Base-by-base conservation (phyloP, 345 rosid species). In the Clausena lansium region DNA sequence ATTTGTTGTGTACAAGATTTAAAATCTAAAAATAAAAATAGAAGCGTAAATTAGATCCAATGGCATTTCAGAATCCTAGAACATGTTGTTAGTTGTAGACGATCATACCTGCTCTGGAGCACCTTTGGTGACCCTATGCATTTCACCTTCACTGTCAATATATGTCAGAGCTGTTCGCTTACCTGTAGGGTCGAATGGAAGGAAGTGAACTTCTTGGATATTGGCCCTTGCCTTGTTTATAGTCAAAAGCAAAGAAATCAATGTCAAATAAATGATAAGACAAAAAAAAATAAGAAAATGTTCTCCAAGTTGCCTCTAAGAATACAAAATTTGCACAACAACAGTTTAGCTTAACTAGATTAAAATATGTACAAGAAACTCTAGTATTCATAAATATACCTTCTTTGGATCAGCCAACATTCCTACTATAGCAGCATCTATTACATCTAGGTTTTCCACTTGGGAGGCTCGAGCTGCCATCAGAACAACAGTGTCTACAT, bases 91-190 rank as follows among this genome's bases (percentile, higher is more conserved):
- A 57, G 52, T 17, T 68, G 24, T 64, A 54, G 45, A 77, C 30
- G 24, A 70, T 11, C 39, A 36, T 80, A 88, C 92, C 90, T 87
- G 92, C 69, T 88, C 89, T 14, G 91, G 94, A 19, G 91, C 92
- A 61, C 94, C 94, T 87, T 90, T 88, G 82, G 91, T 84, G 73
- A 90, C 91, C n/a, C 91, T 78, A 79, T 88, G 88, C 94, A 85
- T 84, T 87, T 82, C 84, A 4, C 89, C 89, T 55, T 79, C 84
- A n/a, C 76, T 71, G 47, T 86, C 91, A 4, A 82, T 80, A 67
- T 88, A 90, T n/a, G 92, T 90, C 60, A 90, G 75, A 76, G 90
- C 90, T 10, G 94, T 90, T 78, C 89, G 81, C 79, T 86, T 90
- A 77, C 87, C 92, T 5, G 90, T 87, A 13, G 90, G 94, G 78